Percentiles rank a stretch among this genome's conserved stretches.
phyloP scores from a whole-genome alignment of 2,329 filamentous ascomycete species.

The Botrytis sinoallii region DNA sequence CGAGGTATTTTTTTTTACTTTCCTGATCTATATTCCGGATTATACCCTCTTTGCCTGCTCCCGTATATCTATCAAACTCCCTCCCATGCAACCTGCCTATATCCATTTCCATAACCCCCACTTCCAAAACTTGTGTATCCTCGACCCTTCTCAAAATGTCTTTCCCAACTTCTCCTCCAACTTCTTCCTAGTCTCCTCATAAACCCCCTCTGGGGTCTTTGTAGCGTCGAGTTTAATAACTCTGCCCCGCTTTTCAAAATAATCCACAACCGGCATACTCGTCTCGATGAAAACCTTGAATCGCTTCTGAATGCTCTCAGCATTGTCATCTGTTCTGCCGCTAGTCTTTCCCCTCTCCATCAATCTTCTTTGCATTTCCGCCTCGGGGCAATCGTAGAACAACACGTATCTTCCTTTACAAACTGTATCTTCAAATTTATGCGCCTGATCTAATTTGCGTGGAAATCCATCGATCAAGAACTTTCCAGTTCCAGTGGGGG shows the following conservation, averaged over 20 bases:
- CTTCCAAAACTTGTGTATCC: neutral
- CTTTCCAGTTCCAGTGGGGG: constrained; percentile 53
- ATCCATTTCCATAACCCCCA: constrained; percentile 2
- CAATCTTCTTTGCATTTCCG: constrained; percentile 60
- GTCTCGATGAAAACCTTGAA: constrained; percentile 94
- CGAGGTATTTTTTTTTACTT: constrained; percentile 24
- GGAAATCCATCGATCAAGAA: constrained; percentile 87
- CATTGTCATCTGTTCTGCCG: constrained; percentile 89
- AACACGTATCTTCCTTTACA: constrained; percentile 81
- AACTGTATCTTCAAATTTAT: constrained; percentile 88
- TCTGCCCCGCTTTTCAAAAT: constrained; percentile 71
- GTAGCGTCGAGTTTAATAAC: constrained; percentile 80
- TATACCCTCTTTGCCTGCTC: constrained; percentile 10
- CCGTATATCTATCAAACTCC: constrained; percentile 14
- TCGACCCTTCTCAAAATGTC: constrained; percentile 38
- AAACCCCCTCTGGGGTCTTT: constrained; percentile 60
- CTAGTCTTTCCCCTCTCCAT: constrained; percentile 36
- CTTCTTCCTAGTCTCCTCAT: constrained; percentile 50
- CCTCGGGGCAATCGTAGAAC: constrained; percentile 92
- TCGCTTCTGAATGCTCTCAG: constrained; percentile 91
- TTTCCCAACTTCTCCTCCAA: constrained; percentile 50
- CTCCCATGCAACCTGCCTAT: neutral
- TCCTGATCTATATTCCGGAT: constrained; percentile 9
- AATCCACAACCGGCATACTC: constrained; percentile 93
- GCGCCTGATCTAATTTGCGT: constrained; percentile 93